These are phyloP conservation scores for Phylloporus sp. DNA, from an alignment of 768 basidiomycete genomes.

Conservation along the genomic window DNA sequence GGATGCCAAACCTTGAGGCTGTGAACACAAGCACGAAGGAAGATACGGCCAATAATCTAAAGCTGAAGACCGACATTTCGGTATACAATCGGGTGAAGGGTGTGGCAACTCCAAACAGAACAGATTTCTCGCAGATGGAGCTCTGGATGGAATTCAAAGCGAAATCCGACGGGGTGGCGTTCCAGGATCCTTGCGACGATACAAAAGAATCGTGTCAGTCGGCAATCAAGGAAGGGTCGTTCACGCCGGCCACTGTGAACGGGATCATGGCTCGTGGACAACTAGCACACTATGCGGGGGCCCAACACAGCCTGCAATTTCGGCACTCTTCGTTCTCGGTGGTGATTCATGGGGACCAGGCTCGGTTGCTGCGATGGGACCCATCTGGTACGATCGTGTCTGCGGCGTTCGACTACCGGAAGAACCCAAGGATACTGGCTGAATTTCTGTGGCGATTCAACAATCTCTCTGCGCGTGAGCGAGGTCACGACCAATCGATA, in stretches of 20 bases:
- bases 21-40: too few species aligned
- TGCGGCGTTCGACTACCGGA: background rate
- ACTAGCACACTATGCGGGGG: slow-evolving; percentile 22
- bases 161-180: background rate
- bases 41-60: too few species aligned
- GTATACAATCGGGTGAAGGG: background rate
- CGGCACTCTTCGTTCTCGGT: slow-evolving; percentile 31
- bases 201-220: background rate
- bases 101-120: background rate
- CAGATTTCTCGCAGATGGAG: background rate
- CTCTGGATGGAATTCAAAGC: background rate
- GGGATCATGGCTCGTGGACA: slow-evolving; percentile 11
- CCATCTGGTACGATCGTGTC: slow-evolving; percentile 4
- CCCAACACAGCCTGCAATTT: slow-evolving; percentile 24
- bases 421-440: background rate
- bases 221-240: background rate
- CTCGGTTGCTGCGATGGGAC: slow-evolving; percentile 35
- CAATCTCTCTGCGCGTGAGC: background rate
- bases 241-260: background rate
- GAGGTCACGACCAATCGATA: background rate
- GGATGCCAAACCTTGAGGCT: too few species aligned
- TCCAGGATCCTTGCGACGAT: background rate
- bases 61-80: too few species aligned
- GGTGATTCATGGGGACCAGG: slow-evolving; percentile 20
- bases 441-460: background rate